Evolutionary conservation across 148 eudicot genomes (phyloP).

Genomic region (Salicornia ramosissima): DNA sequence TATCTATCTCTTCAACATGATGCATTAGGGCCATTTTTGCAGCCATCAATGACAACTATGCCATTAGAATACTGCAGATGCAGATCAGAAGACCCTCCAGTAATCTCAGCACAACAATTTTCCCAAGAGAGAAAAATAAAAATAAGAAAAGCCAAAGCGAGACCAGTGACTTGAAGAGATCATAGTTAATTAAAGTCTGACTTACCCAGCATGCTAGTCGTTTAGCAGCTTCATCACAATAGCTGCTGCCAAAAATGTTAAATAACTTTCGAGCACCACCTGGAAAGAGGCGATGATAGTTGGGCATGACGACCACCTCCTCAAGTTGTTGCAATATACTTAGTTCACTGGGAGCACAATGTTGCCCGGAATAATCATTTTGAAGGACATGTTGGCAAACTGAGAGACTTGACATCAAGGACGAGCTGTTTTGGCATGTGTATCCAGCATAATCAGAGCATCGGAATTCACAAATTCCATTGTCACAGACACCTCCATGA

Average conservation of each 20-base stretch:
- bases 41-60: background rate
- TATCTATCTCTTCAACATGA: background rate
- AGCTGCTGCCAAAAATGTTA: constrained; percentile 50
- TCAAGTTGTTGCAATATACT: constrained; percentile 91
- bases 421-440: constrained; percentile 85
- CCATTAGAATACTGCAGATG: background rate
- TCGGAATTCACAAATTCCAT: constrained; percentile 91
- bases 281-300: constrained; percentile 87
- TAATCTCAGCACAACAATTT: background rate
- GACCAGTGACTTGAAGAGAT: background rate
- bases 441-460: constrained; percentile 99
- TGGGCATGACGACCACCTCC: constrained; percentile 92
- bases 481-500: constrained; percentile 97
- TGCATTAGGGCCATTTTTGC: background rate
- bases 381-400: constrained; percentile 77
- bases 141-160: no score
- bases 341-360: constrained; percentile 87
- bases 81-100: background rate
- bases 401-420: constrained; percentile 62
- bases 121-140: background rate
- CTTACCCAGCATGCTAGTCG: constrained; percentile 98
- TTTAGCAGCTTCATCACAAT: constrained; percentile 90
- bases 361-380: constrained; percentile 67
- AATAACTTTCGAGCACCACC: constrained; percentile 68
- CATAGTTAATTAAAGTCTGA: constrained; percentile 6